These are phyloP conservation scores for Neolentinus lepideus DNA, from an alignment of 1,284 basidiomycete genomes.

Conservation along the genomic window DNA sequence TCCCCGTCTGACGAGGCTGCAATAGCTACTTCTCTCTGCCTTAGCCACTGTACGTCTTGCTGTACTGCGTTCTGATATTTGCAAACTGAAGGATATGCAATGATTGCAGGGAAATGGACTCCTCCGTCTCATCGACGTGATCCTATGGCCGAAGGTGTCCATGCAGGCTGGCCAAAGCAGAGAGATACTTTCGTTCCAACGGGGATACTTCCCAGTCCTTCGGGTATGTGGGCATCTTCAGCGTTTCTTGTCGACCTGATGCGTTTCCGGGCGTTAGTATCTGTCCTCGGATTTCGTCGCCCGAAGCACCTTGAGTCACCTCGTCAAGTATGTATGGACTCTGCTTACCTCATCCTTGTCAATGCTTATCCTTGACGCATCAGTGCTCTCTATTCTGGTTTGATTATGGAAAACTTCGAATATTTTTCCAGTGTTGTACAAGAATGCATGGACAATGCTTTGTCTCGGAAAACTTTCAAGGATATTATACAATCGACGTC, in stretches of 20 bases:
- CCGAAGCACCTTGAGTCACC: slow-evolving; percentile 1
- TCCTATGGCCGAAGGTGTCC: background rate
- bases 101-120: slow-evolving; percentile 2
- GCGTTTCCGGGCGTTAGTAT: background rate
- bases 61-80: background rate
- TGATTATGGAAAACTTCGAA: slow-evolving; percentile 1
- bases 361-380: background rate
- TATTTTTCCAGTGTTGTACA: background rate
- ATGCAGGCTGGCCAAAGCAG: background rate
- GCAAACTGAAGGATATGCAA: background rate
- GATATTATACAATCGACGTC: background rate
- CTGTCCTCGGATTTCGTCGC: slow-evolving; percentile 4
- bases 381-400: slow-evolving; percentile 1
- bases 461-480: background rate
- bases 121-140: slow-evolving; percentile 1
- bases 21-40: background rate
- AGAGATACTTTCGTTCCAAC: background rate
- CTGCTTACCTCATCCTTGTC: background rate
- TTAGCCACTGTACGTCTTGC: background rate
- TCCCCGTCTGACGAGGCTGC: background rate
- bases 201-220: slow-evolving; percentile 2
- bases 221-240: background rate
- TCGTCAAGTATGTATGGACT: slow-evolving; percentile 1
- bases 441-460: background rate
- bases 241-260: background rate